A percentile compares a stretch with the other conserved stretches of the same genome.
Evolutionary conservation across 1,284 basidiomycete genomes (phyloP).

Genomic region (Rhodotorula sp.): DNA sequence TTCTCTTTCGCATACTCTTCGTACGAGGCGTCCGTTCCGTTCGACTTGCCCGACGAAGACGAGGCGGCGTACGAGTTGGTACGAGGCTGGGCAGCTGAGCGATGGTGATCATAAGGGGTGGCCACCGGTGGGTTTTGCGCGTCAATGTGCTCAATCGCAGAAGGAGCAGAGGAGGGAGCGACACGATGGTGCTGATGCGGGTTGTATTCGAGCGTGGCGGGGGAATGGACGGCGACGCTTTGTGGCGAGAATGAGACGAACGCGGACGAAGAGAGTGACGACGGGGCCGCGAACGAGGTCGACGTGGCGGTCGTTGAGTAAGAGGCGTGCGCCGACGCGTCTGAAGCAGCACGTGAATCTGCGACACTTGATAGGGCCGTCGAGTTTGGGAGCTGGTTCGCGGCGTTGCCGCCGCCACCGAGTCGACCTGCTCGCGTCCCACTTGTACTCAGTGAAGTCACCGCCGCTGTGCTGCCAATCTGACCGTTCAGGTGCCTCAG

Average conservation of each 20-base stretch:
- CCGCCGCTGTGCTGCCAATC: background rate
- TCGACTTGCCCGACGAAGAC: background rate
- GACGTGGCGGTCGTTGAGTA: too few species aligned
- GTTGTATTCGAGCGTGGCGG: background rate
- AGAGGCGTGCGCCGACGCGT: background rate
- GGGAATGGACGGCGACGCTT: background rate
- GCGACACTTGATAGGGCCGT: background rate
- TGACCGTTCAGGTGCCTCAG: conserved; percentile 20
- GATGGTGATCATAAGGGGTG: too few species aligned
- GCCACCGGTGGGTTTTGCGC: too few species aligned
- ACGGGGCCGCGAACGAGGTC: background rate
- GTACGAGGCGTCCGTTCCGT: background rate
- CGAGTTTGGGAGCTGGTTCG: background rate
- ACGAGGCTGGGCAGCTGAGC: background rate
- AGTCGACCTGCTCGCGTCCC: too few species aligned
- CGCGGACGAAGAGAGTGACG: conserved; percentile 7
- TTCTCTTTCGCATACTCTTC: background rate
- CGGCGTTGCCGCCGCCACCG: background rate
- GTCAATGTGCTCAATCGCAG: too few species aligned
- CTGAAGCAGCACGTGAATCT: too few species aligned
- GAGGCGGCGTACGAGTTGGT: background rate
- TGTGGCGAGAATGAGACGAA: conserved; percentile 6
- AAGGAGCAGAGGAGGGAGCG: too few species aligned
- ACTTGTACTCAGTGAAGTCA: background rate
- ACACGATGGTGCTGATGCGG: background rate